Conservation (phyloP, 176 grass and related monocot genomes). For the Elaeis guineensis region DNA sequence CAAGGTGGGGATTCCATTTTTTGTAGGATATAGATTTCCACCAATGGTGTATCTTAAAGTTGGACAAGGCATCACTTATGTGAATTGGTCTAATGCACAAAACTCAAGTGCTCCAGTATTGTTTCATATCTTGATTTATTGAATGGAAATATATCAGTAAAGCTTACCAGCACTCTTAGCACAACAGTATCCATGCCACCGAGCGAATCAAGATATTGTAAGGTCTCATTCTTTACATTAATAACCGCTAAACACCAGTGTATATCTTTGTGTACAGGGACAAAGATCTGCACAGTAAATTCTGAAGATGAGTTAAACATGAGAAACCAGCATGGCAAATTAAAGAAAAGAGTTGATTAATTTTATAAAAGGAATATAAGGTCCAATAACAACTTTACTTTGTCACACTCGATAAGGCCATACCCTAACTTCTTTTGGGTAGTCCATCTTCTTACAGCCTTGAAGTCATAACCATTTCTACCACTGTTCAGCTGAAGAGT, state of each 20-base stretch:
- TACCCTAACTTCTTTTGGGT: slow-evolving; percentile 84
- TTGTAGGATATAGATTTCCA: too few species aligned
- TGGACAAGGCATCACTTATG: too few species aligned
- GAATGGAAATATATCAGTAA: too few species aligned
- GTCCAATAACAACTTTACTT: slow-evolving; percentile 40
- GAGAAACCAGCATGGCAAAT: neutral
- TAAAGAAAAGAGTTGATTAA: slow-evolving; percentile 12
- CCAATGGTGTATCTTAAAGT: too few species aligned
- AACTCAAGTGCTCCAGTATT: too few species aligned
- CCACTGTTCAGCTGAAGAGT: slow-evolving; percentile 54
- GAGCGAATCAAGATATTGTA: slow-evolving; percentile 95
- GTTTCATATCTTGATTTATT: too few species aligned
- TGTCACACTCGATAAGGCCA: slow-evolving; percentile 77
- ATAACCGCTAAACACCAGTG: slow-evolving; percentile 98
- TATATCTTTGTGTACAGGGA: slow-evolving; percentile 91
- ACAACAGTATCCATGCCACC: slow-evolving; percentile 50
- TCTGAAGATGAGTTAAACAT: slow-evolving; percentile 16
- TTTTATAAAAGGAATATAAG: slow-evolving; percentile 3
- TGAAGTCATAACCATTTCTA: slow-evolving; percentile 71
- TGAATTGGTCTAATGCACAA: too few species aligned
- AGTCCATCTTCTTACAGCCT: slow-evolving; percentile 90
- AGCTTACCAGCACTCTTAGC: slow-evolving; percentile 52
- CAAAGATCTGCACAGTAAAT: slow-evolving; percentile 53
- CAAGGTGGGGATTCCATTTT: too few species aligned
- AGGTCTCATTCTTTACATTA: slow-evolving; percentile 78